phyloP scores from a whole-genome alignment of 306 rosid genomes.

The Geum urbanum region DNA sequence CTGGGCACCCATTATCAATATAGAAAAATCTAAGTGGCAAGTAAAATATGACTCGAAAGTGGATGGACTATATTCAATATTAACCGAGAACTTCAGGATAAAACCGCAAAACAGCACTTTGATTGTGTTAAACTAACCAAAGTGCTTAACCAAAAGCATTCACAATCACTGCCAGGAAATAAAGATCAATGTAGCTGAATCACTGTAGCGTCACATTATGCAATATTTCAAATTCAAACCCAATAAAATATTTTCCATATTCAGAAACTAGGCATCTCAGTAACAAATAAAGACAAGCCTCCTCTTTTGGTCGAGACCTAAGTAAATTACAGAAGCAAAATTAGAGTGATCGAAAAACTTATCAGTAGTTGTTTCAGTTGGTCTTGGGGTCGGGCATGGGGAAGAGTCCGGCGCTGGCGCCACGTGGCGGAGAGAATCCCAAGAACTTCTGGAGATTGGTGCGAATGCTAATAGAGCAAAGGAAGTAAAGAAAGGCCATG shows the following conservation, averaged over 20 bases:
- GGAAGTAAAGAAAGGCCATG: slow-evolving; percentile 91
- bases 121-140: background rate
- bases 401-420: slow-evolving; percentile 76
- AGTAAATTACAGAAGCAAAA: background rate
- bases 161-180: background rate
- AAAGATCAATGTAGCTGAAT: too few species aligned
- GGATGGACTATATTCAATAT: too few species aligned
- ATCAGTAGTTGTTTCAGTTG: slow-evolving; percentile 40
- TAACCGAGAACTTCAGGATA: background rate
- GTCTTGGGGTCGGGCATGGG: slow-evolving; percentile 97
- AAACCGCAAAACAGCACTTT: too few species aligned
- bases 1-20: too few species aligned
- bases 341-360: background rate
- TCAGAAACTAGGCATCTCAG: background rate
- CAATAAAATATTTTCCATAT: background rate
- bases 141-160: background rate
- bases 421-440: slow-evolving; percentile 92
- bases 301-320: background rate
- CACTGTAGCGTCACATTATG: background rate
- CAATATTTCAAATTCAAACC: background rate
- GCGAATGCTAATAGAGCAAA: slow-evolving; percentile 89
- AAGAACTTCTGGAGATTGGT: slow-evolving; percentile 95
- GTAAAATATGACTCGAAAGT: too few species aligned
- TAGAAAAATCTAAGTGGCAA: too few species aligned
- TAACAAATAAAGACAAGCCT: background rate